Evolutionary conservation across 345 rosid genomes (phyloP).

Genomic region (Trapa incisa): DNA sequence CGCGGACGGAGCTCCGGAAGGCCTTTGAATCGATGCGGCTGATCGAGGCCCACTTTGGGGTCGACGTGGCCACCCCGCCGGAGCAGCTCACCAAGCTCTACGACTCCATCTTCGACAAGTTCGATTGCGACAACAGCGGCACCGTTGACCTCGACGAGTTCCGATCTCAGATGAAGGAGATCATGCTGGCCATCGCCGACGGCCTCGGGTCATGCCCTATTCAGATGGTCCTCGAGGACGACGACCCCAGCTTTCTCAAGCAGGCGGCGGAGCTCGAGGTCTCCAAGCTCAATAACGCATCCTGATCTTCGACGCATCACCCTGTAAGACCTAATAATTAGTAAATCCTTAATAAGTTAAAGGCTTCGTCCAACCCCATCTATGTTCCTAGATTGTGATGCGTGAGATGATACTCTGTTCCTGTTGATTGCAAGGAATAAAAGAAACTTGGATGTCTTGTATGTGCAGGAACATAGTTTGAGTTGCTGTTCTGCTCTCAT

Average conservation of each 20-base stretch:
- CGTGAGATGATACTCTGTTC: not conserved
- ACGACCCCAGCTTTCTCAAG: conserved; percentile 17
- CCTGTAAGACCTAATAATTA: not conserved
- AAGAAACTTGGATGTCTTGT: not conserved
- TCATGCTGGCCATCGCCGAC: conserved; percentile 22
- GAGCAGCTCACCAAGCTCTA: conserved; percentile 14
- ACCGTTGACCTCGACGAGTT: conserved; percentile 14
- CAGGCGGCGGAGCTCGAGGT: conserved; percentile 18
- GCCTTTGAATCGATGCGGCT: conserved; percentile 20
- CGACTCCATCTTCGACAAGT: conserved; percentile 16
- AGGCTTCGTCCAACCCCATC: not conserved
- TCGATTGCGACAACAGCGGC: conserved; percentile 18
- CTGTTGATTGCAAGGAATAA: not conserved
- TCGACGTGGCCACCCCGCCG: conserved; percentile 16
- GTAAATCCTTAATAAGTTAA: not conserved
- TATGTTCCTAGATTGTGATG: not conserved
- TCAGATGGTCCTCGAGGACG: conserved; percentile 19
- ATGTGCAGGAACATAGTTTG: not conserved
- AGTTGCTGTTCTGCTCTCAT: not conserved
- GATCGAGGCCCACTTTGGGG: conserved; percentile 18
- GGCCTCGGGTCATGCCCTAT: conserved; percentile 17
- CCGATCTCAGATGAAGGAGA: conserved; percentile 16
- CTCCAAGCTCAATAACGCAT: conserved; percentile 6
- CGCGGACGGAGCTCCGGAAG: conserved; percentile 16
- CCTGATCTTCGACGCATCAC: not conserved